Evolutionary conservation across 805 yeast species (phyloP), one percentile per base, ranked within the genome.

Genomic region (Yamadazyma nakazawae): DNA sequence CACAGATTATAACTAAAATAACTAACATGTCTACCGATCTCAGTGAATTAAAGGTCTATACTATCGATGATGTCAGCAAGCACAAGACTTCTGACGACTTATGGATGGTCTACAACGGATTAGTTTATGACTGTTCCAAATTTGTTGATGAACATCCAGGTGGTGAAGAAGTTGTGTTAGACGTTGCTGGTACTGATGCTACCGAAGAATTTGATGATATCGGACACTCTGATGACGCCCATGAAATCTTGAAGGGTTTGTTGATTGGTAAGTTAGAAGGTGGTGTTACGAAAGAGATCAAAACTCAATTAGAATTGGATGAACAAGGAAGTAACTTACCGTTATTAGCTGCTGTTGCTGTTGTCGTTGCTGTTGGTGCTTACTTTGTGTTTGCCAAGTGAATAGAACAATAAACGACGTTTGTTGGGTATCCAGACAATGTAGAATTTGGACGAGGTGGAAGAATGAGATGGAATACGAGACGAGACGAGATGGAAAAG

Each of bases 201-300:
- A 72, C 76, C 42, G 76, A 70, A 55, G 75, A 73, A 2, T 72
- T 72, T 53, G 65, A 72, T 55, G 96, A 89, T 61, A 91, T 94
- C 63, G 99, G 99, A 31, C 99, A 94, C 71, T 89, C 98, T 31
- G 97, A 91, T 53, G 97, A 91, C 56, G 98, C 99, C 35, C 82
- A 83, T 57, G 94, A 85, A 58, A 75, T 85, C 56, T 74, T 94
- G 59, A 75, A 70, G 38, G 81, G 78, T 35, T 71, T 89, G 61
- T 73, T 78, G 55, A 78, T 94, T 49, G 99, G 99, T 54, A 83
- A 78, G 44, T 75, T 92, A 43, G 91, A 90, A 60, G 87, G 82
- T 40, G 76, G 78, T 34, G 78, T 79, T 36, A 51, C 60, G 37
- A 60, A 61, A 45, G 65, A 63, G 46, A 54, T 56, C 41, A 60